Conservation (phyloP, 805 yeast species). For the Candida nemodendra region DNA sequence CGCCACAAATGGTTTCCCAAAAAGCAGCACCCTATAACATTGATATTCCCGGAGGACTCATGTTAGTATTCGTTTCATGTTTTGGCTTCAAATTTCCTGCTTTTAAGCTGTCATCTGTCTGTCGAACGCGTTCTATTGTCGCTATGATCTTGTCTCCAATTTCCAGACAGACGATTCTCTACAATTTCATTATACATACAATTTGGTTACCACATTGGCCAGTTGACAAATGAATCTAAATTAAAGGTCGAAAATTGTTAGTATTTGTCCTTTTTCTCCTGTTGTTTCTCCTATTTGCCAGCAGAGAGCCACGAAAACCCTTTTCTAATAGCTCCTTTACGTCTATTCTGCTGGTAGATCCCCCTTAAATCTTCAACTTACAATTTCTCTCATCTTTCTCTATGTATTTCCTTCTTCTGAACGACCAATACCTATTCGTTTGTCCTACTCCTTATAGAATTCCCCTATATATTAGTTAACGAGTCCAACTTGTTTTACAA, state of each 20-base stretch:
- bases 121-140: no score
- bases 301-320: background rate
- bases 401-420: background rate
- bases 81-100: no score
- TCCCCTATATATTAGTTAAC: no score
- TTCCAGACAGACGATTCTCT: constrained; percentile 2
- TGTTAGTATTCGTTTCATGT: constrained; percentile 12
- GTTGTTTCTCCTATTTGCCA: no score
- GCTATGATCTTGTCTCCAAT: constrained; percentile 1
- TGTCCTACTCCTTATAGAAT: no score
- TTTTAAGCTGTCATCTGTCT: no score
- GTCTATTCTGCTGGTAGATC: background rate
- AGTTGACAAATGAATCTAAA: constrained; percentile 89
- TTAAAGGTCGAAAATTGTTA: constrained; percentile 9
- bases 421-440: no score
- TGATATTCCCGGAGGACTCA: no score
- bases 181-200: constrained; percentile 52
- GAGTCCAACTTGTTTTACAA: constrained; percentile 15
- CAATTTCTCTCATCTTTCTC: constrained; percentile 32
- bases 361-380: no score
- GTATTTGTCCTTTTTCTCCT: constrained; percentile 5
- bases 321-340: background rate
- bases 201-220: constrained; percentile 99
- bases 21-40: constrained; percentile 82
- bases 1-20: constrained; percentile 90